Base-by-base conservation (phyloP, 345 rosid species). In the Rhizophora mangle region DNA sequence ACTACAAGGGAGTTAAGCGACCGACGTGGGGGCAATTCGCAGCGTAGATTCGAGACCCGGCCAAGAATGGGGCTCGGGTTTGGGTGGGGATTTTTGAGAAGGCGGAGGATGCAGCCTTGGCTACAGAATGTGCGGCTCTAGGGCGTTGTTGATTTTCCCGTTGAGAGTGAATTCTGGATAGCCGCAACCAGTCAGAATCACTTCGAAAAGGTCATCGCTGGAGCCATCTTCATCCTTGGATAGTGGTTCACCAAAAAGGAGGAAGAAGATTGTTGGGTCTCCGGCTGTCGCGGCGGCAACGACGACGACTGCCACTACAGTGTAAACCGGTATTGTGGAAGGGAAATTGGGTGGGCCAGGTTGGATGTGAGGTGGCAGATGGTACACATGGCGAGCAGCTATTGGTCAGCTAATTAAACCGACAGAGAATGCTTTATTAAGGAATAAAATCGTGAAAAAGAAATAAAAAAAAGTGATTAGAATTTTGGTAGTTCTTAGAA, bases 21-120 rank as follows among this genome's bases (percentile, higher is more conserved):
- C 75, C 98, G 76, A 98, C 99, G 55, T 95, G 99, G 99, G 99
- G 99, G 67, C 92, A 92, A 68, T 96, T 87, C 72, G 99, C 99
- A 22, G 96, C 97, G 34, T 98, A 96, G 92, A 96, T 96, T 16
- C 82, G 99, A 1, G 98, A 96, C 72, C 99, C 98, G 69, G 98
- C 98, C 24, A 96, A 92, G 83, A 90, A 96, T 60, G 98, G 99
- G 59, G 97, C 98, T 16, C 81, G 99, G 65, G 98, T 96, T 53
- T 96, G 99, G 99, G 76, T 96, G 37, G 99, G 99, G 62, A 96
- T 98, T 10, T 96, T 86, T 55, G 97, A 89, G 87, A 96, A 97
- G 34, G 98, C 98, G 61, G 98, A 96, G 81, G 97, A 92, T 19
- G 99, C 99, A 39, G 99, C 99, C 46, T 68, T 96, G 72, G 98